Conservation (phyloP, 106 monocot species). For the Acanthochlamys bracteata region DNA sequence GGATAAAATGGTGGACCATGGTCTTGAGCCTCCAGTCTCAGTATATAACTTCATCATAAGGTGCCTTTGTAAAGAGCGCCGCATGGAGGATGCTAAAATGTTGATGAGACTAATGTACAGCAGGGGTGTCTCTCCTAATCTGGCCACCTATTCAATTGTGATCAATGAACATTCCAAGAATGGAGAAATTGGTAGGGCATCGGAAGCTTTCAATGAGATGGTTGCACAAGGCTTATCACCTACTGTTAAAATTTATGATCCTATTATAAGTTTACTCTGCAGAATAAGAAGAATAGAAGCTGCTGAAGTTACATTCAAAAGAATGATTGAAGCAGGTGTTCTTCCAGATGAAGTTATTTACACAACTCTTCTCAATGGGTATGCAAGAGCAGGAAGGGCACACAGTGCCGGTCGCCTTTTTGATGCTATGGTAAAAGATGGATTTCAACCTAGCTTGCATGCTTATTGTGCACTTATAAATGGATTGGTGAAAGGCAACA, state of each 20-base stretch:
- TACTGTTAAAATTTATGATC: constrained; percentile 26
- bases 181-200: constrained; percentile 22
- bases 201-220: constrained; percentile 24
- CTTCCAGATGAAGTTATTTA: constrained; percentile 25
- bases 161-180: constrained; percentile 22
- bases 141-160: constrained; percentile 23
- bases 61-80: constrained; percentile 26
- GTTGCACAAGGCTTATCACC: constrained; percentile 25
- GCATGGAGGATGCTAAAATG: constrained; percentile 13
- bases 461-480: constrained; percentile 25
- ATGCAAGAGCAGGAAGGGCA: constrained; percentile 12
- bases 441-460: constrained; percentile 14
- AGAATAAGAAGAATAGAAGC: constrained; percentile 8
- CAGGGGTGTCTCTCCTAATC: constrained; percentile 13
- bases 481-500: constrained; percentile 21
- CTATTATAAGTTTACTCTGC: constrained; percentile 18
- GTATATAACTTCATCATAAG: constrained; percentile 30
- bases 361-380: constrained; percentile 25
- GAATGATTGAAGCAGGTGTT: constrained; percentile 18
- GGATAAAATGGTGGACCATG: constrained; percentile 26
- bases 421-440: constrained; percentile 20
- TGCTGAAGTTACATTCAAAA: constrained; percentile 12
- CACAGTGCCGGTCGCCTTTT: constrained; percentile 17
- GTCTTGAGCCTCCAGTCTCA: constrained; percentile 24
- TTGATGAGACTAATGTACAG: constrained; percentile 13